Conservation (phyloP, 2,329 filamentous ascomycete species). For the Plenodomus biglobosus region DNA sequence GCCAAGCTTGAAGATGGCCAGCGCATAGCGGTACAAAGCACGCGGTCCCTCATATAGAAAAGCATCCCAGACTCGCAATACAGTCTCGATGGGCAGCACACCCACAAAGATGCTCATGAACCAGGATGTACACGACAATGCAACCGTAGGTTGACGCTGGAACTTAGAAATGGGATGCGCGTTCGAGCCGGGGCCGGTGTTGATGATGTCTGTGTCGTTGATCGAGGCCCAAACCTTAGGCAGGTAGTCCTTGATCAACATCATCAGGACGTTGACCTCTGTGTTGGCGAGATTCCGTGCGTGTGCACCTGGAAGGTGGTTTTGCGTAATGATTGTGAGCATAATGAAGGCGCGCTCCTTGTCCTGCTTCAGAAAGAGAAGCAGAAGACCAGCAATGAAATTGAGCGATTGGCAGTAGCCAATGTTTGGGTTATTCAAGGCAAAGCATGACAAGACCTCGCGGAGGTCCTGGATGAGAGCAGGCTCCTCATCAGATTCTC, state of each 20-base stretch:
- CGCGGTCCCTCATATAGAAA: constrained; percentile 96
- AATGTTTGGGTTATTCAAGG: constrained; percentile 85
- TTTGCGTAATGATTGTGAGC: constrained; percentile 85
- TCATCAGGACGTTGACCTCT: constrained; percentile 91
- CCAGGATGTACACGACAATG: constrained; percentile 91
- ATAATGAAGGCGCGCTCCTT: constrained; percentile 94
- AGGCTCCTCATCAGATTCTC: constrained; percentile 60
- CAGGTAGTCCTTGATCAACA: constrained; percentile 76
- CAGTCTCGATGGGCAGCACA: constrained; percentile 86
- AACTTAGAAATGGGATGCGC: constrained; percentile 40
- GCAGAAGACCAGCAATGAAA: constrained; percentile 85
- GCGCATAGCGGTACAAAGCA: constrained; percentile 86
- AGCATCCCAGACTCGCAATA: constrained; percentile 89
- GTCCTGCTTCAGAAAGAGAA: constrained; percentile 77
- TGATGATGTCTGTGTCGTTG: constrained; percentile 66
- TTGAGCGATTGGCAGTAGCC: constrained; percentile 97
- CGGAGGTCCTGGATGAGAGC: constrained; percentile 79
- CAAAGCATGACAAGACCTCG: constrained; percentile 84
- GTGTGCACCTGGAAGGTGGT: constrained; percentile 88
- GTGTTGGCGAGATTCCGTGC: constrained; percentile 90
- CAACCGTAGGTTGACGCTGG: constrained; percentile 77
- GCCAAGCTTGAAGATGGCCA: constrained; percentile 87
- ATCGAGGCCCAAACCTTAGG: constrained; percentile 87
- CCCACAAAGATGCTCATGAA: constrained; percentile 98
- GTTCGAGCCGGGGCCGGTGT: constrained; percentile 37